Percentiles rank a stretch among this genome's conserved stretches.
phyloP scores from a whole-genome alignment of 2,329 filamentous ascomycete genomes.

The Elsinoe necatrix region DNA sequence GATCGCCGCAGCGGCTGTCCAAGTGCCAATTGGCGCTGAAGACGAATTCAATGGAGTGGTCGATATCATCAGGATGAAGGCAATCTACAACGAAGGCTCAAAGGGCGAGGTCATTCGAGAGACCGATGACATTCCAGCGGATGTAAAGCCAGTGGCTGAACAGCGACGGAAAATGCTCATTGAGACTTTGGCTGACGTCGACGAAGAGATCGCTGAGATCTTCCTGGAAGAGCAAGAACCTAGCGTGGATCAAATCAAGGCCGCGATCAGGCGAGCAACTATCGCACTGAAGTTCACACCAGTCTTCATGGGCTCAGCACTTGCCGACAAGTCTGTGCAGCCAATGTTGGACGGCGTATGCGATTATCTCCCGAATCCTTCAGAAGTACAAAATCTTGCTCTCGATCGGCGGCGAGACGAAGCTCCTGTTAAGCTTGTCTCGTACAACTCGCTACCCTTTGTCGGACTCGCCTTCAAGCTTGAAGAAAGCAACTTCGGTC shows the following conservation, averaged over 20 bases:
- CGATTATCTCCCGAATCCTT: conserved; percentile 89
- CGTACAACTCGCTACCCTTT: conserved; percentile 88
- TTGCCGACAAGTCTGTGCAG: conserved; percentile 91
- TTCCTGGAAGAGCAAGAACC: conserved; percentile 84
- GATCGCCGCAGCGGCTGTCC: conserved; percentile 83
- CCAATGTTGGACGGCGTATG: conserved; percentile 95
- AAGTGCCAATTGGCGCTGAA: conserved; percentile 88
- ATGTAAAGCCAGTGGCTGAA: conserved; percentile 64
- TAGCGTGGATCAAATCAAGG: conserved; percentile 74
- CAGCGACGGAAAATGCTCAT: conserved; percentile 81
- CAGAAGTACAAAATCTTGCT: conserved; percentile 80
- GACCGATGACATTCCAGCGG: conserved; percentile 73
- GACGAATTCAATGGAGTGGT: conserved; percentile 89
- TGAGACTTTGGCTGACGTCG: conserved; percentile 92
- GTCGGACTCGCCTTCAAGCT: conserved; percentile 97
- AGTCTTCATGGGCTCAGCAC: conserved; percentile 90
- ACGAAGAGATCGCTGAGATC: conserved; percentile 93
- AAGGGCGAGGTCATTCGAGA: conserved; percentile 67
- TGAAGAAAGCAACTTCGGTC: conserved; percentile 96
- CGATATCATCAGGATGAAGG: conserved; percentile 84
- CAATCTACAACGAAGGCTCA: conserved; percentile 82
- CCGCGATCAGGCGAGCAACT: conserved; percentile 85
- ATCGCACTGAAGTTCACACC: conserved; percentile 83
- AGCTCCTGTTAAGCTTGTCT: conserved; percentile 73
- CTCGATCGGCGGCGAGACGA: conserved; percentile 75